Percentiles rank a stretch among this genome's conserved stretches.
Evolutionary conservation across 768 basidiomycete genomes (phyloP).

Genomic region (Trametes villosa): DNA sequence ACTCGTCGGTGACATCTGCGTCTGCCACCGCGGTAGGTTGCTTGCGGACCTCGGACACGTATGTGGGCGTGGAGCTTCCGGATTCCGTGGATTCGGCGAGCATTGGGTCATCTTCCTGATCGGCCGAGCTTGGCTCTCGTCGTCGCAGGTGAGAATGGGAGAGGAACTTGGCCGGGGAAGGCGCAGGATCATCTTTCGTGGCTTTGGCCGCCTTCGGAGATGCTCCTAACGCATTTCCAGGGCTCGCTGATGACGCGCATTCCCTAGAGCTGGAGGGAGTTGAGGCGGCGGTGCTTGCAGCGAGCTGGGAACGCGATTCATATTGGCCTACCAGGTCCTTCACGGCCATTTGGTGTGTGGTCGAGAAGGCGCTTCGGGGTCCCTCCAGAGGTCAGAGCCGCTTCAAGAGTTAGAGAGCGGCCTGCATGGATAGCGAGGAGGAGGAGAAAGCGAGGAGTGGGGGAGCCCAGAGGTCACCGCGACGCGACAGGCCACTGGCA

Average conservation of each 20-base stretch:
- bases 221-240: too few relatives aligned
- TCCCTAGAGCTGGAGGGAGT: neutral
- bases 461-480: neutral
- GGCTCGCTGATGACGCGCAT: neutral
- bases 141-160: constrained; percentile 29
- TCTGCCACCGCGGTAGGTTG: constrained; percentile 6
- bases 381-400: too few relatives aligned
- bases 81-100: constrained; percentile 20
- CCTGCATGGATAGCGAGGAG: neutral
- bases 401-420: too few relatives aligned
- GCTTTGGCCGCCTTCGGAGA: neutral
- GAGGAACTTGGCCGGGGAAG: constrained; percentile 16
- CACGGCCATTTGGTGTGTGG: constrained; percentile 33
- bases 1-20: constrained; percentile 26
- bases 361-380: too few relatives aligned
- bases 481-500: neutral
- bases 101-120: constrained; percentile 21
- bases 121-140: constrained; percentile 21
- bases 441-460: neutral
- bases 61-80: neutral
- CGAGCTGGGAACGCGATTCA: constrained; percentile 25
- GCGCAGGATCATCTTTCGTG: neutral
- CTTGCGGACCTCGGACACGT: neutral
- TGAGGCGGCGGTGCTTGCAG: neutral
- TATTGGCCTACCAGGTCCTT: constrained; percentile 35